Evolutionary conservation across 2,329 filamentous ascomycete species (phyloP).

Genomic region (Stagonosporopsis vannaccii): DNA sequence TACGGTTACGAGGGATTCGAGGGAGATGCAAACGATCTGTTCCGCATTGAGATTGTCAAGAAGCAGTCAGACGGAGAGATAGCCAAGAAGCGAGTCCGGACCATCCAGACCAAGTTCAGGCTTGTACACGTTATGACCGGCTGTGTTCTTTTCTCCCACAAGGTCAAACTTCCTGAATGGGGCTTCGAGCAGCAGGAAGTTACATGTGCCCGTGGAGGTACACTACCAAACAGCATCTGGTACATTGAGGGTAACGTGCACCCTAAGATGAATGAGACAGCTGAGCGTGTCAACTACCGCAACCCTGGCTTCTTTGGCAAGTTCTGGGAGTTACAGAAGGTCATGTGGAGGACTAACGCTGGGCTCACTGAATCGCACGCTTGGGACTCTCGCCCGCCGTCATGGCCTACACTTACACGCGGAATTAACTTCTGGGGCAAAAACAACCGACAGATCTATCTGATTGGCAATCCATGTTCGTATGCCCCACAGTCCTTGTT

Average conservation of each 20-base stretch:
- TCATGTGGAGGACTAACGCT: conserved; percentile 99
- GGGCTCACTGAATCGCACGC: conserved; percentile 95
- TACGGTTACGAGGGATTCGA: conserved; percentile 98
- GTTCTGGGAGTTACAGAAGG: conserved; percentile 95
- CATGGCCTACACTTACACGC: conserved; percentile 89
- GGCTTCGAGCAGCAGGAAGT: conserved; percentile 98
- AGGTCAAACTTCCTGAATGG: conserved; percentile 98
- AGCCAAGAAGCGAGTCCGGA: conserved; percentile 85
- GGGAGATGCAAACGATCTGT: conserved; percentile 94
- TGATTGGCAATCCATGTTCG: conserved; percentile 95
- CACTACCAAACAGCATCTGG: conserved; percentile 95
- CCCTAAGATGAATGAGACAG: conserved; percentile 71
- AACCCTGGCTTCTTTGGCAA: conserved; percentile 96
- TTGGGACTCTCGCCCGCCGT: conserved; percentile 94
- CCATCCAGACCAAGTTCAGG: conserved; percentile 96
- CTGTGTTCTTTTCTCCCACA: conserved; percentile 96
- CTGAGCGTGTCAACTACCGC: conserved; percentile 95
- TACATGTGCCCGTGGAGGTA: conserved; percentile 92
- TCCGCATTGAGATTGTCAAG: conserved; percentile 94
- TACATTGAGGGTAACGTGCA: conserved; percentile 93
- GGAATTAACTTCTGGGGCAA: conserved; percentile 99
- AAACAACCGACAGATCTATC: conserved; percentile 91
- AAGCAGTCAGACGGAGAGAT: conserved; percentile 78
- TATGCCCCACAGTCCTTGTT: too few species aligned
- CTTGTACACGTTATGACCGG: conserved; percentile 97